These are phyloP conservation scores for Pseudopithomyces maydicus DNA, from an alignment of 2,329 filamentous ascomycete species.

Conservation along the genomic window DNA sequence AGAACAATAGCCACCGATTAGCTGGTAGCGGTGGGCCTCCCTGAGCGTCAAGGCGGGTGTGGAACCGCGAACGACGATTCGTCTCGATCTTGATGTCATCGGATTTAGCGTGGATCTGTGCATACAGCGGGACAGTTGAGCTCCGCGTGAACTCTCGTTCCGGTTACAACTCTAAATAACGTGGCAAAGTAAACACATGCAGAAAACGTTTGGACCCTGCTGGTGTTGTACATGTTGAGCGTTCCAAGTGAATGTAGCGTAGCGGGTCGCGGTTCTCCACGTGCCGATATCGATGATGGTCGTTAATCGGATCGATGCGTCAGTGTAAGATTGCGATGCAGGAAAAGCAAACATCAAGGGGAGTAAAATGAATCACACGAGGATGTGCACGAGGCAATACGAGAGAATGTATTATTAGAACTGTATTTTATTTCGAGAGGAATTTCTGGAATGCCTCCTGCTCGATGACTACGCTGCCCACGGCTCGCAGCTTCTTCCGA, in stretches of 20 bases:
- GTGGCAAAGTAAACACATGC: neutral
- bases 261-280: neutral
- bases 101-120: constrained; percentile 2
- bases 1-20: neutral
- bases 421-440: constrained; percentile 66
- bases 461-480: constrained; percentile 92
- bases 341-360: neutral
- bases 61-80: constrained; percentile 1
- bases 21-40: neutral
- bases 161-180: neutral
- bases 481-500: constrained; percentile 80
- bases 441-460: constrained; percentile 96
- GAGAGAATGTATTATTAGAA: neutral
- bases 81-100: constrained; percentile 6
- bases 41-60: neutral
- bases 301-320: neutral
- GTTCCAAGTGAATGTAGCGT: neutral
- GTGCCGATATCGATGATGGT: neutral
- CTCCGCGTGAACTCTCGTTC: neutral
- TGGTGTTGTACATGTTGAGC: neutral
- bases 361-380: neutral
- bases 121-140: neutral
- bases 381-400: neutral
- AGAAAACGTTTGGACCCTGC: neutral
- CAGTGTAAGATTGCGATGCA: neutral